Conservation (phyloP, 1,284 basidiomycete species). For the Anthracocystis setariae region DNA sequence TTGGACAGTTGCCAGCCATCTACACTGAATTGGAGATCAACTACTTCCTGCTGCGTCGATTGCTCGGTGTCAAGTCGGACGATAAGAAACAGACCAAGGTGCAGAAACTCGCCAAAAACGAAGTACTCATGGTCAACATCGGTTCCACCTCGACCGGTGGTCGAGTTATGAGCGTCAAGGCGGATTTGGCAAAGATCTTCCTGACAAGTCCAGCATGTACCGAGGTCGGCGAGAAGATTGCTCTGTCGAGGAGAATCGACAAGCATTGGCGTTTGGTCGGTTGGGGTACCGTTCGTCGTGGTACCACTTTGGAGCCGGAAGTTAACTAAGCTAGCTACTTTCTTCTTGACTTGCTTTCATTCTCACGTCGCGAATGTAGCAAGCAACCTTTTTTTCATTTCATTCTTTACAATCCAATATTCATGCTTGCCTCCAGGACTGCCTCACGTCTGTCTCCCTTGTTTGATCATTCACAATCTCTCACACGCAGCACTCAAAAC, state of each 20-base stretch:
- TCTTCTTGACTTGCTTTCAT: too few species aligned
- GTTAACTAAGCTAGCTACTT: too few species aligned
- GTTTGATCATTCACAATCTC: too few species aligned
- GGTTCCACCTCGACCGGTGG: constrained; percentile 67
- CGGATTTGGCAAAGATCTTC: constrained; percentile 67
- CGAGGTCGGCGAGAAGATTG: constrained; percentile 67
- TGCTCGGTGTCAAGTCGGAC: constrained; percentile 97
- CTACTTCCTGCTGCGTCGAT: constrained; percentile 73
- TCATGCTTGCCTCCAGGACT: too few species aligned
- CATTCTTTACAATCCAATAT: too few species aligned
- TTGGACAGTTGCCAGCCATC: constrained; percentile 91
- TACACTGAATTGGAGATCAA: constrained; percentile 92
- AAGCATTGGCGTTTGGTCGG: constrained; percentile 87
- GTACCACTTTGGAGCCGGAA: constrained; percentile 63
- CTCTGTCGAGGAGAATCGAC: constrained; percentile 71
- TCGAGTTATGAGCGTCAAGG: constrained; percentile 63
- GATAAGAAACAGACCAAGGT: constrained; percentile 97
- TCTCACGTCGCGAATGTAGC: too few species aligned
- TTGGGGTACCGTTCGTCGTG: constrained; percentile 64
- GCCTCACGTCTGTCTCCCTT: too few species aligned
- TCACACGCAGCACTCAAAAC: too few species aligned
- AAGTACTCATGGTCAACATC: constrained; percentile 76
- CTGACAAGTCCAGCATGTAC: constrained; percentile 66
- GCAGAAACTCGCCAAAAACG: constrained; percentile 89
- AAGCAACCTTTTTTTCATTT: too few species aligned